Evolutionary conservation across 2,329 filamentous ascomycete genomes (phyloP).

Genomic region (Thermothelomyces thermophilus): DNA sequence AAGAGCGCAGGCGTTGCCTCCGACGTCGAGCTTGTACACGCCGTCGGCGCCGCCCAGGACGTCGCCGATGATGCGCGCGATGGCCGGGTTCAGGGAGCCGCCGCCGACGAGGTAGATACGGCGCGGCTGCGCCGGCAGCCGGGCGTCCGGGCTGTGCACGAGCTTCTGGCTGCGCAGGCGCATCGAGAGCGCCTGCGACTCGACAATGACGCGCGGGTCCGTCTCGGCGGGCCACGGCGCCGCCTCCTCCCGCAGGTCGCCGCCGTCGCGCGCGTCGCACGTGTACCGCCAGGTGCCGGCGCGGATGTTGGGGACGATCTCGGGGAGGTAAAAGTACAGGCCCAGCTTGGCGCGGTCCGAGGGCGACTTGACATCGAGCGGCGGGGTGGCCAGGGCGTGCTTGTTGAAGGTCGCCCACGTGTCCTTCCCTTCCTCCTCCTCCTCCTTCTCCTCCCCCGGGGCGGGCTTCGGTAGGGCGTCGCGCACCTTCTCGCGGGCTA

Average conservation of each 20-base stretch:
- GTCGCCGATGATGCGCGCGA: constrained; percentile 76
- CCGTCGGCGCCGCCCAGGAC: constrained; percentile 85
- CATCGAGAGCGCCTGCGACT: constrained; percentile 90
- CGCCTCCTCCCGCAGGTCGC: constrained; percentile 36
- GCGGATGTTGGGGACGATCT: constrained; percentile 88
- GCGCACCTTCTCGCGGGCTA: constrained; percentile 84
- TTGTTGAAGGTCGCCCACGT: constrained; percentile 79
- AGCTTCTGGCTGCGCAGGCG: constrained; percentile 76
- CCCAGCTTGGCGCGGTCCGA: constrained; percentile 69
- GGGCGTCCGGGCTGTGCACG: constrained; percentile 49
- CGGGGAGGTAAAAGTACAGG: constrained; percentile 90
- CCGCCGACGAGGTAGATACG: constrained; percentile 93
- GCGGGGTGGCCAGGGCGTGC: constrained; percentile 58
- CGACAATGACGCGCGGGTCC: constrained; percentile 83
- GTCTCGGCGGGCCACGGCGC: constrained; percentile 48
- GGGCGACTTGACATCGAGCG: constrained; percentile 55
- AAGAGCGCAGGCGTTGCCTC: constrained; percentile 88
- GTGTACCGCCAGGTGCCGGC: constrained; percentile 83
- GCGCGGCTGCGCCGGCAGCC: constrained; percentile 73
- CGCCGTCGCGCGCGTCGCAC: constrained; percentile 47
- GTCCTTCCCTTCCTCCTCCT: constrained; percentile 58
- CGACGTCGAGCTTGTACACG: constrained; percentile 88
- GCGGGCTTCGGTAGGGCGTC: constrained; percentile 60
- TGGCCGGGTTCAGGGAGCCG: constrained; percentile 82
- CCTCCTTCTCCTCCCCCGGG: constrained; percentile 39